These are phyloP conservation scores for Coprinellus aureogranulatus DNA, from an alignment of 768 basidiomycete species.

Conservation along the genomic window DNA sequence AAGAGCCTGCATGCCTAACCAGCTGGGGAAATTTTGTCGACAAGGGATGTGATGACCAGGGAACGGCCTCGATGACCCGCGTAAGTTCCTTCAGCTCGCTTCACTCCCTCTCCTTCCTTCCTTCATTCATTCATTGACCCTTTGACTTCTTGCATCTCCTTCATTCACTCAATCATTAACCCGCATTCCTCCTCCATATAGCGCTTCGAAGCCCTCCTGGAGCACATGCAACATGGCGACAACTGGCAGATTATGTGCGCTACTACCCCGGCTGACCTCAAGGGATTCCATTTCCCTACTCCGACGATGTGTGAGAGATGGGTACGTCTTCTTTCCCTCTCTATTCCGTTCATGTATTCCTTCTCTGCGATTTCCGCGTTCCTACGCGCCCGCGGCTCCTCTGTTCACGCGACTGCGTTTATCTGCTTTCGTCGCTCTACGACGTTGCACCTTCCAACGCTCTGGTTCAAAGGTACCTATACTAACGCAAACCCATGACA, in stretches of 20 bases:
- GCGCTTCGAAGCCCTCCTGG: slow-evolving; percentile 23
- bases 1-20: slow-evolving; percentile 26
- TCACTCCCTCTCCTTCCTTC: too few relatives aligned
- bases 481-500: not conserved
- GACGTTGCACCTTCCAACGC: too few relatives aligned
- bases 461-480: too few relatives aligned
- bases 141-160: too few relatives aligned
- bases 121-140: too few relatives aligned
- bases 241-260: slow-evolving; percentile 32
- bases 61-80: slow-evolving; percentile 14
- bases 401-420: too few relatives aligned
- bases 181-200: slow-evolving; percentile 2
- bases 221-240: slow-evolving; percentile 23
- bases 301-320: slow-evolving; percentile 18
- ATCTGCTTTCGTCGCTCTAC: too few relatives aligned
- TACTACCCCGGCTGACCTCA: slow-evolving; percentile 27
- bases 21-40: slow-evolving; percentile 26
- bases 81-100: slow-evolving; percentile 6
- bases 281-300: slow-evolving; percentile 20
- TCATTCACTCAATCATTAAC: too few relatives aligned
- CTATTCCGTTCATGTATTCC: too few relatives aligned
- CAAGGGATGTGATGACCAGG: slow-evolving; percentile 20
- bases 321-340: not conserved
- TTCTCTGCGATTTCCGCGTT: too few relatives aligned
- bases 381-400: too few relatives aligned